Evolutionary conservation across 1,284 basidiomycete genomes (phyloP).

Genomic region (Ceratobasidium sp.): DNA sequence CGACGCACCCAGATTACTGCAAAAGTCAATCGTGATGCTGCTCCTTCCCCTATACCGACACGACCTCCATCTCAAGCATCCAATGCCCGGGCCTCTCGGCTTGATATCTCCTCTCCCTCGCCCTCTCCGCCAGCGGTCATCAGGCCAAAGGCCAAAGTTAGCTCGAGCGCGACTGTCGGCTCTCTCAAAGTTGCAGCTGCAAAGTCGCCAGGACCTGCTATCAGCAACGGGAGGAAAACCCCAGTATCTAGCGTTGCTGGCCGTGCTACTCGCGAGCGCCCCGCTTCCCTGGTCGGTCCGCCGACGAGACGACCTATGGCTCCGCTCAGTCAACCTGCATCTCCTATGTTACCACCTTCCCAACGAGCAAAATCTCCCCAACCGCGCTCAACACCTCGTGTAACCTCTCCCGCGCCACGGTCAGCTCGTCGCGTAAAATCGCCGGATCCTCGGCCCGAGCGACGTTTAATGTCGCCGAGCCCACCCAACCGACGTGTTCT

Average conservation of each 20-base stretch:
- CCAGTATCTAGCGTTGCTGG: slow-evolving; percentile 24
- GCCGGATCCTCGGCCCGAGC: background rate
- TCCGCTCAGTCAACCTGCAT: slow-evolving; percentile 10
- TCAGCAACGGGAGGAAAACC: slow-evolving; percentile 15
- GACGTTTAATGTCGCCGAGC: slow-evolving; percentile 16
- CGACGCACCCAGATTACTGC: slow-evolving; percentile 38
- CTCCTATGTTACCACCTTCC: slow-evolving; percentile 4
- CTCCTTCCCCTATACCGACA: background rate
- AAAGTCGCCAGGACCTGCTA: background rate
- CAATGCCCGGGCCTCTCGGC: background rate
- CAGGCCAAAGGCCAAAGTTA: slow-evolving; percentile 33
- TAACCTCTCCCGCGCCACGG: background rate
- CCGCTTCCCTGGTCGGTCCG: slow-evolving; percentile 15
- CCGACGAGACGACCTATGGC: background rate
- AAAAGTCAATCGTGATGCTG: slow-evolving; percentile 14
- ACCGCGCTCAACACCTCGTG: background rate
- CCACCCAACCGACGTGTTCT: slow-evolving; percentile 6
- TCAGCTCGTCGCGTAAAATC: background rate
- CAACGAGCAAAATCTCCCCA: slow-evolving; percentile 14
- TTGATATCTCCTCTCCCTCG: slow-evolving; percentile 4
- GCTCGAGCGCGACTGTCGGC: background rate
- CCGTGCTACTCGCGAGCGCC: slow-evolving; percentile 25
- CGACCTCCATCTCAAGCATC: slow-evolving; percentile 32
- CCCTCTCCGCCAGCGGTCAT: slow-evolving; percentile 18
- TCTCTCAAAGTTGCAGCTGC: slow-evolving; percentile 5